Conservation (phyloP, 345 rosid species). For the Tarenaya hassleriana region DNA sequence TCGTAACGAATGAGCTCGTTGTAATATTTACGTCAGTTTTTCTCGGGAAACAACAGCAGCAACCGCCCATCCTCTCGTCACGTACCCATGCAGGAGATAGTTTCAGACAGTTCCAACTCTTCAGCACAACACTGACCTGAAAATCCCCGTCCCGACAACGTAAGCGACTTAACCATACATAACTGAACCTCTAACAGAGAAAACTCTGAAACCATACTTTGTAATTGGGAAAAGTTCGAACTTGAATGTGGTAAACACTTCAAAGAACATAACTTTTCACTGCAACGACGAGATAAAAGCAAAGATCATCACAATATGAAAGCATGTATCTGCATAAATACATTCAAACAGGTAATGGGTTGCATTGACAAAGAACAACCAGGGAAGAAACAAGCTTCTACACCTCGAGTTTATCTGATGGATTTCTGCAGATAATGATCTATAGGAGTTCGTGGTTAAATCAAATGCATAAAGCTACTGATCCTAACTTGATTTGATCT, state of each 20-base stretch:
- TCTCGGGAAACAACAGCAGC: slow-evolving; percentile 77
- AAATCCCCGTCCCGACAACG: neutral
- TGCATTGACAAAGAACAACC: no score
- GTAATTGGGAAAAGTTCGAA: slow-evolving; percentile 2
- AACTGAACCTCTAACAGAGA: neutral
- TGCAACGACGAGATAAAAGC: neutral
- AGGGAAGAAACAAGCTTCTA: no score
- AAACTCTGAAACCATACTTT: slow-evolving; percentile 2
- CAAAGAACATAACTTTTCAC: neutral
- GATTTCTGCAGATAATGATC: no score
- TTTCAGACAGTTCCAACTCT: neutral
- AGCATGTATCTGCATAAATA: neutral
- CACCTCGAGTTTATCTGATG: no score
- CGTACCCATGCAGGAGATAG: neutral
- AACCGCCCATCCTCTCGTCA: slow-evolving; percentile 56
- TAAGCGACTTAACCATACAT: neutral
- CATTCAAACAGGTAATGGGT: neutral
- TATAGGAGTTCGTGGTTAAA: no score
- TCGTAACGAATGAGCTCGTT: slow-evolving; percentile 48
- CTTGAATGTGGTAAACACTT: no score
- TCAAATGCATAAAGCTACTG: no score
- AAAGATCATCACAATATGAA: neutral
- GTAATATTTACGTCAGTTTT: slow-evolving; percentile 61
- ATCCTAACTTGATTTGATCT: no score
- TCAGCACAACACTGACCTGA: slow-evolving; percentile 6